These are phyloP conservation scores for Nematocida parisii DNA, from an alignment of 371 early-diverging fungal species.

Conservation along the genomic window DNA sequence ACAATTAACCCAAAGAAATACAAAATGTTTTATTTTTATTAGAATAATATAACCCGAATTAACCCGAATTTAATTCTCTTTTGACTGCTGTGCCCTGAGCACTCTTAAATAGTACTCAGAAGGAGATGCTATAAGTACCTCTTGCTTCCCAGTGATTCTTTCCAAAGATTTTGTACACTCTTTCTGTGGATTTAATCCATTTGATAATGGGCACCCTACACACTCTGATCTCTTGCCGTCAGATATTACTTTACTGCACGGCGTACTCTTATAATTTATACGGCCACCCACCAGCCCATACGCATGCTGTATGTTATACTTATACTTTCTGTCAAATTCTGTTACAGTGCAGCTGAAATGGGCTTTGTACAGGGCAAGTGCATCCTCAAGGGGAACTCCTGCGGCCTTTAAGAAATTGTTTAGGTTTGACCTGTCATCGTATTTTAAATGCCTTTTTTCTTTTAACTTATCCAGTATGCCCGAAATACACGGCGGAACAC, in stretches of 20 bases:
- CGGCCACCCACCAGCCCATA: constrained; percentile 92
- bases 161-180: background rate
- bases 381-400: constrained; percentile 64
- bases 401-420: constrained; percentile 67
- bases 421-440: constrained; percentile 67
- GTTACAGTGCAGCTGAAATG: constrained; percentile 75
- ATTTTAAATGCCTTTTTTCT: constrained; percentile 65
- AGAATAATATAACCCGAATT: background rate
- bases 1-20: too few relatives aligned
- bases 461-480: constrained; percentile 58
- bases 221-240: background rate
- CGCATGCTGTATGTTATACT: constrained; percentile 89
- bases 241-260: background rate
- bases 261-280: background rate
- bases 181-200: background rate
- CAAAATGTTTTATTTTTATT: too few relatives aligned
- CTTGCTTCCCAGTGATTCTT: background rate
- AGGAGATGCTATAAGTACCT: background rate
- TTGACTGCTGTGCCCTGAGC: background rate
- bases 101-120: background rate
- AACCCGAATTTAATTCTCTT: background rate
- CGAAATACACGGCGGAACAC: constrained; percentile 67
- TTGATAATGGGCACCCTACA: background rate
- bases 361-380: constrained; percentile 61
- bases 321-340: constrained; percentile 82